Evolutionary conservation across 768 basidiomycete species (phyloP).

Genomic region (Pleurotus eryngii): DNA sequence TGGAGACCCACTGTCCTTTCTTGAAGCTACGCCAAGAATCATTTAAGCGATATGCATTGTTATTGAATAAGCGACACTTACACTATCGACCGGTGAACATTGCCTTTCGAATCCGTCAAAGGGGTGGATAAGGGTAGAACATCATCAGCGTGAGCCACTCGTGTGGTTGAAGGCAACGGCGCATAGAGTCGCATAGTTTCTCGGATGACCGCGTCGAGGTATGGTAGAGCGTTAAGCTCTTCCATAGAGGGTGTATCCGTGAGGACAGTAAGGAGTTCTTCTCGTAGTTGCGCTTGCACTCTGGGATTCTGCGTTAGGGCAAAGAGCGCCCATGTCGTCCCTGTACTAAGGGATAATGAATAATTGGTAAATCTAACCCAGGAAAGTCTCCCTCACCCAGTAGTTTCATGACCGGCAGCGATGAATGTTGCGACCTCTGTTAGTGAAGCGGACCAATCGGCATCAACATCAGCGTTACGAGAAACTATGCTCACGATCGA

Average conservation of each 20-base stretch:
- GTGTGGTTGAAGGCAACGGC: constrained; percentile 28
- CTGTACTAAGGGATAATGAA: constrained; percentile 12
- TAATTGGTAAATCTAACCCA: not conserved
- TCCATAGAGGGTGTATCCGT: constrained; percentile 49
- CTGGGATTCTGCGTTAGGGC: constrained; percentile 33
- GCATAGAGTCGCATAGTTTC: constrained; percentile 43
- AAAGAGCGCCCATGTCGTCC: constrained; percentile 42
- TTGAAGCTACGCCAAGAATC: constrained; percentile 10
- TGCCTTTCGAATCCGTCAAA: constrained; percentile 30
- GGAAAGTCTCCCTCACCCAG: constrained; percentile 21
- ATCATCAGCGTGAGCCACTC: constrained; percentile 35
- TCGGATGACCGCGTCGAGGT: constrained; percentile 45
- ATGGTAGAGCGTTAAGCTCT: constrained; percentile 44
- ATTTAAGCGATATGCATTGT: not conserved
- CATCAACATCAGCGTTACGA: not conserved
- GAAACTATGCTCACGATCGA: constrained; percentile 33
- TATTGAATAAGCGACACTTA: constrained; percentile 9
- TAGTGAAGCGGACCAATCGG: not conserved
- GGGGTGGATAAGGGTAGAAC: constrained; percentile 34
- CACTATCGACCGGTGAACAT: constrained; percentile 24
- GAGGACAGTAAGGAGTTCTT: constrained; percentile 35
- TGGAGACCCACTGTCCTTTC: constrained; percentile 13
- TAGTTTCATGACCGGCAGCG: constrained; percentile 42
- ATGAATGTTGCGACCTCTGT: constrained; percentile 44
- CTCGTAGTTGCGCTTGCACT: constrained; percentile 40